Percentiles rank a stretch among this genome's conserved stretches.
phyloP scores from a whole-genome alignment of 2,329 filamentous ascomycete genomes.

The Ceratocystis ficicola region DNA sequence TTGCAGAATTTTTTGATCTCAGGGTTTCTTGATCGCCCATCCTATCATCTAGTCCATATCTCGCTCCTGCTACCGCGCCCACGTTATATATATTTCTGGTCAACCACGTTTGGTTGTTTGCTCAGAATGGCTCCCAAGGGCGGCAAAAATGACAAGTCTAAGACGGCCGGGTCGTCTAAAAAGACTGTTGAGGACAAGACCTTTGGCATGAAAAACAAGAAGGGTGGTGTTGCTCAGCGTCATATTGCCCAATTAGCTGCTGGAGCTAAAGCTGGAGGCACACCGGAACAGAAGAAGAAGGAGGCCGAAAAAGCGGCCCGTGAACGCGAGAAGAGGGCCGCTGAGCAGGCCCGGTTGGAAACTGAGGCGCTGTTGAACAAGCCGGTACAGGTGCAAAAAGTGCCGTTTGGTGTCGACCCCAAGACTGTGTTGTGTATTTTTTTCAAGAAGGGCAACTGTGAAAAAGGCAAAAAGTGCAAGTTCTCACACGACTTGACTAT shows the following conservation, averaged over 20 bases:
- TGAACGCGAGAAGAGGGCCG: conserved; percentile 81
- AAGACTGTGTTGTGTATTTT: conserved; percentile 96
- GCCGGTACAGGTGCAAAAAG: conserved; percentile 91
- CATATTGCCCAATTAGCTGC: conserved; percentile 74
- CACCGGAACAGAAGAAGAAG: conserved; percentile 77
- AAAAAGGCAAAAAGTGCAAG: conserved; percentile 97
- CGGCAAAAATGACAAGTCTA: conserved; percentile 30
- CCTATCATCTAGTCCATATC: not conserved
- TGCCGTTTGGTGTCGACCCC: conserved; percentile 92
- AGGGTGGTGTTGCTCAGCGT: conserved; percentile 79
- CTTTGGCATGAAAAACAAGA: conserved; percentile 99
- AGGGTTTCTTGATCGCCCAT: not conserved
- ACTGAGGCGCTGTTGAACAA: conserved; percentile 72
- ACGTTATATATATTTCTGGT: no score
- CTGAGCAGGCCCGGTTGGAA: conserved; percentile 73
- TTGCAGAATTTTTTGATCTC: conserved; percentile 10
- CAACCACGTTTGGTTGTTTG: not conserved
- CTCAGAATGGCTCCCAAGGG: conserved; percentile 61
- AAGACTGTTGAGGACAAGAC: conserved; percentile 85
- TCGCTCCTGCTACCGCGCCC: no score
- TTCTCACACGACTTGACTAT: conserved; percentile 85
- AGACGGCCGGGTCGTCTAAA: conserved; percentile 48
- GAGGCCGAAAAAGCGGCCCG: conserved; percentile 52
- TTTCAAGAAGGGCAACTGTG: conserved; percentile 92
- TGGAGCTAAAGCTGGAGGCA: conserved; percentile 60